Conservation (phyloP, 805 yeast genomes). For the Candida manassasensis region DNA sequence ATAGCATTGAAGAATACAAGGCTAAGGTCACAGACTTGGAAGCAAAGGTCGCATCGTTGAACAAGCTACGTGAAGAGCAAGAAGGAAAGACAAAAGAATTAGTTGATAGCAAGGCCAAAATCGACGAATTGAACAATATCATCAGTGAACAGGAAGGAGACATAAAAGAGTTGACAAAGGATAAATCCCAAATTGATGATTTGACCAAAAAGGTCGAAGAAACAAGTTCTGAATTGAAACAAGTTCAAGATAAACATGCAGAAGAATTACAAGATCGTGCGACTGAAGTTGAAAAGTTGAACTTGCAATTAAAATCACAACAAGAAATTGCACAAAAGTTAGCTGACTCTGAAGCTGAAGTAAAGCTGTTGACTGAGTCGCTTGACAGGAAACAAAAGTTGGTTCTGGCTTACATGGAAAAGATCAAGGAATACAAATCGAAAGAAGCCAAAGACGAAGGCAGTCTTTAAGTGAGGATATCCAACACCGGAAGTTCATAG, state of each 20-base stretch:
- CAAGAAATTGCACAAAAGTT: neutral
- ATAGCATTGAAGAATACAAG: constrained; percentile 3
- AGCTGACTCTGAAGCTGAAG: neutral
- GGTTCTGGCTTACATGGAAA: neutral
- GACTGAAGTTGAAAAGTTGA: constrained; percentile 1
- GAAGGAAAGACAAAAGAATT: neutral
- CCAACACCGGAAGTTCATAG: too few species aligned
- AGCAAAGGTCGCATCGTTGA: neutral
- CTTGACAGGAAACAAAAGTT: constrained; percentile 1
- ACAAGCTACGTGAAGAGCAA: neutral
- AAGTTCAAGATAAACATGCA: neutral
- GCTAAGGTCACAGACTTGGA: constrained; percentile 1
- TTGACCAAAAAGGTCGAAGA: constrained; percentile 1
- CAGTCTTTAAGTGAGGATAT: too few species aligned
- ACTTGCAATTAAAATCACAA: neutral
- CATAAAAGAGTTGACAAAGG: constrained; percentile 1
- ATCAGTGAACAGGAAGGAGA: constrained; percentile 1
- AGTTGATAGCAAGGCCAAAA: neutral
- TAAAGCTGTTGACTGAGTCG: neutral
- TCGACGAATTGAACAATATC: neutral
- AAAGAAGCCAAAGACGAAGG: neutral
- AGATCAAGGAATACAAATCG: neutral
- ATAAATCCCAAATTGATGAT: neutral
- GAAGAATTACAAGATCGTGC: constrained; percentile 1
- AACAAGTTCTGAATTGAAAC: neutral